Evolutionary conservation across 306 rosid genomes (phyloP), one percentile per base, ranked within the genome.

Genomic region (Vigna unguiculata): DNA sequence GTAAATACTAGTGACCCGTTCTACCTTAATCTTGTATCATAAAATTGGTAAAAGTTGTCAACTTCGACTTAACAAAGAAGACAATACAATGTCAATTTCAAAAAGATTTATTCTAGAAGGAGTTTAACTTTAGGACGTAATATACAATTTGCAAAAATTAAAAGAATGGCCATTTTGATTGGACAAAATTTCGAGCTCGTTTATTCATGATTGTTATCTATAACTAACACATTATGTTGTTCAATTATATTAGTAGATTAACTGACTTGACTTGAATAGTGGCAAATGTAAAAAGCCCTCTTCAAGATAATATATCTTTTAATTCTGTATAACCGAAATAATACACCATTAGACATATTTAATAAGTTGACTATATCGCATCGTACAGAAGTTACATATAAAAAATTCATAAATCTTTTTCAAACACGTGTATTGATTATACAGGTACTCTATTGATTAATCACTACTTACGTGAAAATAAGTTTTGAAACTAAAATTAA

Each of bases 51-150:
- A n/a, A 36, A 14, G 1, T 65, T 54, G 67, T 60, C 76, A 67
- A 74, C 6, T 17, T 67, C 7, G 24, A 20, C 82, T 62, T 63
- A 25, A 47, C 78, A 8, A 51, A 25, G 5, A 49, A 10, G 14
- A 41, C 4, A 10, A 55, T 10, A 10, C 55, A 2, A 43, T 6
- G 47, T 24, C 43, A 79, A 72, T 21, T 62, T 48, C 41, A 41
- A 63, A 43, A 41, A 19, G 25, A 52, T 72, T 79, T 61, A 36
- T 52, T 79, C 72, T 52, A 21, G 61, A 61, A 52, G 22, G 16
- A 62, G 19, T 62, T 71, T 62, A 52, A 43, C 49, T 51, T 40
- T 51, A 3, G 47, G 43, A 78, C 53, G 74, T 52, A 52, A 71
- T 12, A 32, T 21, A 5, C 7, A 7, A 0, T 7, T 34, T 19